phyloP scores from a whole-genome alignment of 208 protist species.

The Vickermania spadyakhi region DNA sequence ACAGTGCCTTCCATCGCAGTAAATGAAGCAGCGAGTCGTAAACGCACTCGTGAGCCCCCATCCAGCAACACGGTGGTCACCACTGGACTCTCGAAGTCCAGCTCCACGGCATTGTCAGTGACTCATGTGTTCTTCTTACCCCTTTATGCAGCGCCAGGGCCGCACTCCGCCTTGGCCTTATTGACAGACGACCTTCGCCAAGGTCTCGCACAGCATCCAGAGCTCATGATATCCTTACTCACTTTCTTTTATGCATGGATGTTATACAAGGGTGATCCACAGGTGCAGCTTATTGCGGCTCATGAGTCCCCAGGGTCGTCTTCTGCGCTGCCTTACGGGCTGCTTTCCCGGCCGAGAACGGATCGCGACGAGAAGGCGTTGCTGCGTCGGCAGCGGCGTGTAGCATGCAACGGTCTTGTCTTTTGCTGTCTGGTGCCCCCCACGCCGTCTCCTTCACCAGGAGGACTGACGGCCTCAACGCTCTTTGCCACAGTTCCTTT shows the following conservation, averaged over 20 bases:
- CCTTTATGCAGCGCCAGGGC: conserved; percentile 3
- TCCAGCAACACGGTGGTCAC: conserved; percentile 30
- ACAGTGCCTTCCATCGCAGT: no score
- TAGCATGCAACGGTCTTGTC: background rate
- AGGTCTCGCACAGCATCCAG: background rate
- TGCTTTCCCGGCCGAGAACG: background rate
- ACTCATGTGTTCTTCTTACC: conserved; percentile 72
- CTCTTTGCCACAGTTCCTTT: conserved; percentile 28
- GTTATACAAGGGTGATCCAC: background rate
- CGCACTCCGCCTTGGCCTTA: background rate
- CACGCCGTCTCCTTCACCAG: conserved; percentile 20
- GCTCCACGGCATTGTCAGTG: conserved; percentile 44
- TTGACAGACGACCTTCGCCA: background rate
- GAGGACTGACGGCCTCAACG: conserved; percentile 13
- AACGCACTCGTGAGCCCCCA: background rate
- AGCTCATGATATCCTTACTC: background rate
- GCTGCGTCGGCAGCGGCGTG: background rate
- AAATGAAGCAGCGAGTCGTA: background rate
- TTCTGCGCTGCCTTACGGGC: background rate
- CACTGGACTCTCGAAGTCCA: conserved; percentile 37
- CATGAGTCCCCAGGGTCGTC: background rate
- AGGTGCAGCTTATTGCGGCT: background rate
- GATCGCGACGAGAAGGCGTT: background rate
- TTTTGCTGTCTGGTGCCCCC: background rate
- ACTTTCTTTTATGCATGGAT: background rate